Evolutionary conservation across 1,284 basidiomycete species (phyloP).

Genomic region (Ceratobasidium sp.): DNA sequence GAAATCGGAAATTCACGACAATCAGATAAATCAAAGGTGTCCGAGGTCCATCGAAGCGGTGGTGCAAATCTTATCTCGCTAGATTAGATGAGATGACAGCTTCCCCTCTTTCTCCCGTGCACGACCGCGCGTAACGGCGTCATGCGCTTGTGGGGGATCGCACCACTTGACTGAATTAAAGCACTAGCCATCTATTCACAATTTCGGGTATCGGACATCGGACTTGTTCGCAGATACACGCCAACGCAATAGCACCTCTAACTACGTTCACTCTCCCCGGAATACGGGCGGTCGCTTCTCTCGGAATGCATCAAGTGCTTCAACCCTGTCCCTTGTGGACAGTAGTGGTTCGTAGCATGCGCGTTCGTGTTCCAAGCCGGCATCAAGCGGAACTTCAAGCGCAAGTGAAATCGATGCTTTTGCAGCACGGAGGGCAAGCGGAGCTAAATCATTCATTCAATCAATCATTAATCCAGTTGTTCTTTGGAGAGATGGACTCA

Average conservation of each 20-base stretch:
- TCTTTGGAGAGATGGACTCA: constrained; percentile 55
- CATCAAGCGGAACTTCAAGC: constrained; percentile 79
- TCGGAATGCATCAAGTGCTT: constrained; percentile 90
- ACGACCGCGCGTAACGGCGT: background rate
- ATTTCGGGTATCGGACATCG: constrained; percentile 16
- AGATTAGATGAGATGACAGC: constrained; percentile 38
- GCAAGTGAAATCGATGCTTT: constrained; percentile 90
- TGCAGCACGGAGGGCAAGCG: constrained; percentile 89
- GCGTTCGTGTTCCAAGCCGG: constrained; percentile 89
- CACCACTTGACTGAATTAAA: background rate
- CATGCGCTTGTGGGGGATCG: constrained; percentile 8
- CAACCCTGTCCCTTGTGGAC: constrained; percentile 80
- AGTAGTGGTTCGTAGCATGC: constrained; percentile 89
- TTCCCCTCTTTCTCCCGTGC: background rate
- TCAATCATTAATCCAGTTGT: background rate
- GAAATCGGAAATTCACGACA: constrained; percentile 6
- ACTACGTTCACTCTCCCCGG: constrained; percentile 74
- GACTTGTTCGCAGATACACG: constrained; percentile 3
- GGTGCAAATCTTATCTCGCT: constrained; percentile 22
- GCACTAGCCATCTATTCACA: background rate
- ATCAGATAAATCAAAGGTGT: constrained; percentile 24
- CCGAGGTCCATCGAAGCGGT: constrained; percentile 22
- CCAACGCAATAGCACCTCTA: background rate
- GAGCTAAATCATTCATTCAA: constrained; percentile 66
- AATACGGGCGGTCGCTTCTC: constrained; percentile 89